Percentiles rank a stretch among this genome's conserved stretches.
Evolutionary conservation across 2,329 filamentous ascomycete species (phyloP).

Genomic region (Hypoxylon sp.): DNA sequence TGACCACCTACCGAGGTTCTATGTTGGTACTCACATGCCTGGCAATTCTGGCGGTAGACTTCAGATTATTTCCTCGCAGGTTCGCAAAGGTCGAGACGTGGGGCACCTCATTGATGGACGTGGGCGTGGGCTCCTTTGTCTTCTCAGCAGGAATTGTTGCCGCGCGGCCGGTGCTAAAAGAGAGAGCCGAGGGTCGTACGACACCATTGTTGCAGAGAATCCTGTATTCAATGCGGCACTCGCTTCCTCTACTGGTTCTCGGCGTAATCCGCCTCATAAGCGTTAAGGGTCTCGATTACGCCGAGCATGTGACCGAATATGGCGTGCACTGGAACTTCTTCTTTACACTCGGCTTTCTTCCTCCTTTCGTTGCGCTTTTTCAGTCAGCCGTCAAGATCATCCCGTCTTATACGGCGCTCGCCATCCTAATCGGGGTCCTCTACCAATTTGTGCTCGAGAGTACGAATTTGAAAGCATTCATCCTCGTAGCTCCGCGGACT

Average conservation of each 20-base stretch:
- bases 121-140: slow-evolving; percentile 97
- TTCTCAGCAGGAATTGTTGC: slow-evolving; percentile 94
- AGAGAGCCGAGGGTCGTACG: slow-evolving; percentile 65
- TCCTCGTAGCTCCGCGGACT: slow-evolving; percentile 83
- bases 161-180: slow-evolving; percentile 82
- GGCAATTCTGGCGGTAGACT: slow-evolving; percentile 97
- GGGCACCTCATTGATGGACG: slow-evolving; percentile 98
- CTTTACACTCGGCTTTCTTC: slow-evolving; percentile 90
- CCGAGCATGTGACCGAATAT: slow-evolving; percentile 97
- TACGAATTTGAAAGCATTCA: slow-evolving; percentile 83
- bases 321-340: slow-evolving; percentile 99
- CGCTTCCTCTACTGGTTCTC: slow-evolving; percentile 83
- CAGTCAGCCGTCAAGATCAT: slow-evolving; percentile 78
- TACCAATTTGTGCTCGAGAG: slow-evolving; percentile 84
- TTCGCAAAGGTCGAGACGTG: slow-evolving; percentile 99
- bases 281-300: slow-evolving; percentile 95
- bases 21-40: slow-evolving; percentile 94
- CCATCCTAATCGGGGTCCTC: slow-evolving; percentile 73
- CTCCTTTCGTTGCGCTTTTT: slow-evolving; percentile 88
- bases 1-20: slow-evolving; percentile 89
- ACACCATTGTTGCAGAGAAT: slow-evolving; percentile 71
- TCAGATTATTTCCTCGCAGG: slow-evolving; percentile 89
- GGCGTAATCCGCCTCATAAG: slow-evolving; percentile 85
- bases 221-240: slow-evolving; percentile 78
- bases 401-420: slow-evolving; percentile 82